Evolutionary conservation across 192 early-diverging fungal species (phyloP).

Genomic region (Gigaspora rosea): DNA sequence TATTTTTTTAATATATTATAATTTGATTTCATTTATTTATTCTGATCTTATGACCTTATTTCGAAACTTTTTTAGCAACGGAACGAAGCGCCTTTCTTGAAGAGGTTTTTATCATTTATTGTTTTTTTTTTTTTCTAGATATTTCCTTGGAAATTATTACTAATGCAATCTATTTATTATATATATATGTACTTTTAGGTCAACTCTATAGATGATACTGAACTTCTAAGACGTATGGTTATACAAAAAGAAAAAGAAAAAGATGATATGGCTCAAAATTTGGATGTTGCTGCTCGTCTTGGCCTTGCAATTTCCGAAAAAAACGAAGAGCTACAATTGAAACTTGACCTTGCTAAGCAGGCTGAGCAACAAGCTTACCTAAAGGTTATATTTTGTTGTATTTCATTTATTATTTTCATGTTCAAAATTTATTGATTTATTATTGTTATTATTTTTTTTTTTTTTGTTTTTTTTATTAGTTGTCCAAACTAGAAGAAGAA

Average conservation of each 20-base stretch:
- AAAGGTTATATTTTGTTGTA: constrained; percentile 31
- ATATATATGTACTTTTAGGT: constrained; percentile 38
- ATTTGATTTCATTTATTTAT: background rate
- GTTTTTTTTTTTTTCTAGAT: background rate
- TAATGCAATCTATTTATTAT: too few species aligned
- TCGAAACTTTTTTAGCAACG: background rate
- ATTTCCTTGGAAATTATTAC: background rate
- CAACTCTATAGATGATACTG: constrained; percentile 50
- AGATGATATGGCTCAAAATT: constrained; percentile 50
- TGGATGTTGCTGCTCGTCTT: constrained; percentile 61
- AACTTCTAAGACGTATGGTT: constrained; percentile 47
- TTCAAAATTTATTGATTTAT: background rate
- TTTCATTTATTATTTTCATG: background rate
- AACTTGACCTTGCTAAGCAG: constrained; percentile 30
- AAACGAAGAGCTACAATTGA: constrained; percentile 55
- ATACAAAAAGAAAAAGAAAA: constrained; percentile 62
- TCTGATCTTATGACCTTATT: background rate
- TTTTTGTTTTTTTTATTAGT: constrained; percentile 17
- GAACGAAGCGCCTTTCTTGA: constrained; percentile 24
- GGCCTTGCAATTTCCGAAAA: constrained; percentile 58
- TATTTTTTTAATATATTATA: background rate
- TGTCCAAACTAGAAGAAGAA: constrained; percentile 43
- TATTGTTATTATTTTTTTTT: too few species aligned
- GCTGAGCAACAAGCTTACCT: constrained; percentile 39
- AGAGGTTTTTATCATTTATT: constrained; percentile 10